phyloP scores from a whole-genome alignment of 495 filamentous ascomycete species.

The Extremus antarcticus region DNA sequence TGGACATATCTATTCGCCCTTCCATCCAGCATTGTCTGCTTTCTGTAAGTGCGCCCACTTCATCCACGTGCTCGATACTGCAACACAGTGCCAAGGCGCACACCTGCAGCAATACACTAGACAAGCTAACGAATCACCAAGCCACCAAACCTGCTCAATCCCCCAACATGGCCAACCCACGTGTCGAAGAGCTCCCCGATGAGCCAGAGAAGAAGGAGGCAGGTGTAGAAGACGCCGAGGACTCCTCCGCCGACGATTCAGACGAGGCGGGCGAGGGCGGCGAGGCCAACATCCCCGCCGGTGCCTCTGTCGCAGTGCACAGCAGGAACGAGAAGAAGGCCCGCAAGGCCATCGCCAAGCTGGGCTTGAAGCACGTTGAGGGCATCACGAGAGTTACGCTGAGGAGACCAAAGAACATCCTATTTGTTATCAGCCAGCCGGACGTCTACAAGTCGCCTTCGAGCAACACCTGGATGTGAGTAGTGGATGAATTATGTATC shows the following conservation, averaged over 20 bases:
- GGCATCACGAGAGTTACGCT: slow-evolving; percentile 98
- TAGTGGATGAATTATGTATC: not conserved
- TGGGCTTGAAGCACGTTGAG: slow-evolving; percentile 88
- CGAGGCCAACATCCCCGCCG: slow-evolving; percentile 65
- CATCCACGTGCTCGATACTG: not conserved
- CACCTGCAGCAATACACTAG: not conserved
- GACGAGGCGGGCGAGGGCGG: slow-evolving; percentile 44
- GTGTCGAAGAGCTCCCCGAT: slow-evolving; percentile 93
- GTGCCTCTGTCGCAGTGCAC: slow-evolving; percentile 81
- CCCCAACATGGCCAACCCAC: slow-evolving; percentile 82
- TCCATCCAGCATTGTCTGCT: slow-evolving; percentile 11
- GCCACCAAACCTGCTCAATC: not conserved
- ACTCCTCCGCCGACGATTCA: slow-evolving; percentile 56
- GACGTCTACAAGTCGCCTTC: slow-evolving; percentile 98
- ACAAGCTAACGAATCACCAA: not conserved
- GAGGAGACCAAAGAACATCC: slow-evolving; percentile 95
- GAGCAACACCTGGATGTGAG: slow-evolving; percentile 99
- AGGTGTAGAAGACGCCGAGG: slow-evolving; percentile 63
- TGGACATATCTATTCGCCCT: not conserved
- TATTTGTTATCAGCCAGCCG: slow-evolving; percentile 98
- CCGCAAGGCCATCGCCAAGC: slow-evolving; percentile 94
- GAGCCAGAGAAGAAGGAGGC: slow-evolving; percentile 60
- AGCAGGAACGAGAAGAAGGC: slow-evolving; percentile 99
- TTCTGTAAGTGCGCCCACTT: not conserved
- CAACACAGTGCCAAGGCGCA: not conserved